These are phyloP conservation scores for Dipteronia sinensis DNA, from an alignment of 345 rosid species.

Conservation along the genomic window DNA sequence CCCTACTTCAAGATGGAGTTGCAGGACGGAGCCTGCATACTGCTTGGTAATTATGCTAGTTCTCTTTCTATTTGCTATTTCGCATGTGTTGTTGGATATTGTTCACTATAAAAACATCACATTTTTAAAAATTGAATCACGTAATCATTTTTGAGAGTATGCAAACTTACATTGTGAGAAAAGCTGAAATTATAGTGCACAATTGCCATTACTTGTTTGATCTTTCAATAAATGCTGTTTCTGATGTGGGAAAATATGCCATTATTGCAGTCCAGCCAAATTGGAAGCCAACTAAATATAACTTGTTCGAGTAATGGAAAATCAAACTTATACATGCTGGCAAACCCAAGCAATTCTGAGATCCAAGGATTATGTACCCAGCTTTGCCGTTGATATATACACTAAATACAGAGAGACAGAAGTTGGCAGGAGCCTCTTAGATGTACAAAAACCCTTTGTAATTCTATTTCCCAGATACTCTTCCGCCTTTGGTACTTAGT, in stretches of 20 bases:
- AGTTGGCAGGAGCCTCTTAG: neutral
- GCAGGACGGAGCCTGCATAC: slow-evolving; percentile 59
- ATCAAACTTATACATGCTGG: slow-evolving; percentile 44
- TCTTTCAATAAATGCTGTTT: neutral
- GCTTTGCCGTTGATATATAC: slow-evolving; percentile 55
- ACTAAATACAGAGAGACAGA: neutral
- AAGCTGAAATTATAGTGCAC: neutral
- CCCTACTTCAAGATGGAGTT: slow-evolving; percentile 89
- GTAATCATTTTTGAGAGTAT: neutral
- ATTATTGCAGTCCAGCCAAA: slow-evolving; percentile 54
- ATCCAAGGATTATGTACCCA: slow-evolving; percentile 56
- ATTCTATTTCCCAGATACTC: neutral
- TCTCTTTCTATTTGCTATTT: neutral
- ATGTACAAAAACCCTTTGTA: slow-evolving; percentile 14
- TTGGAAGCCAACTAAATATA: slow-evolving; percentile 67
- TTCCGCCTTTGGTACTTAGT: neutral
- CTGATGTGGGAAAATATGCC: neutral
- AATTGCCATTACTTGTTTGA: neutral
- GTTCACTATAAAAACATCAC: neutral
- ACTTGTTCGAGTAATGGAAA: slow-evolving; percentile 74
- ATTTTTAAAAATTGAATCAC: neutral
- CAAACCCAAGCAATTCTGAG: slow-evolving; percentile 43
- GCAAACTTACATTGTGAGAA: neutral
- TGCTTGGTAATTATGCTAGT: slow-evolving; percentile 58
- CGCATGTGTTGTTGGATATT: neutral